Base-by-base conservation (phyloP, 2,329 filamentous ascomycete genomes). In the Talaromyces sp. region DNA sequence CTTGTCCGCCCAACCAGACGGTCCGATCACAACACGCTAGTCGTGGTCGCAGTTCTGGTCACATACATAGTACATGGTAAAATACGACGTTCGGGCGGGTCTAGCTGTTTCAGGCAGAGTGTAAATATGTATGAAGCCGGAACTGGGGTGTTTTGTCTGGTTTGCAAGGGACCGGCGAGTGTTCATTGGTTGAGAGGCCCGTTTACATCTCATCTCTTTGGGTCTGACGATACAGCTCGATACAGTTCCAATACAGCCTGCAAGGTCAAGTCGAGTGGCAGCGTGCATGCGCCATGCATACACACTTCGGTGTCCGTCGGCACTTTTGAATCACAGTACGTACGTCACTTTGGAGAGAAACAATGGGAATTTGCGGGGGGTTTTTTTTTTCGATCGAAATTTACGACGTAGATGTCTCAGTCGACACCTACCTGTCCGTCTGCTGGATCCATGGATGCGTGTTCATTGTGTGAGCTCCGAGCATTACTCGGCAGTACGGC, bases 131-230 rank as follows among this genome's bases (percentile, higher is more conserved):
- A 35, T 35, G 31, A 31, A 54, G 9, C 50, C 50, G 31, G 28
- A 54, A 54, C 50, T n/a, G n/a, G 50, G 50, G 50, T 37, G 50
- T 14, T 33, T 54, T 54, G 28, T 54, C 18, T 54, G 50, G 16
- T 35, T 54, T 11, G 48, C 48, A 52, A 52, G 48, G 50, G 50
- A 35, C 31, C 50, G 16, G n/a, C n/a, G n/a, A 3, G 7, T 14
- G 18, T 14, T 12, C 3, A 37, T 54, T 54, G 50, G 50, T n/a
- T 11, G 21, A 21, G 3, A 6, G 28, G 6, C 6, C n/a, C 3
- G 3, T 28, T 28, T 28, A 28, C 6, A 7, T 7, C 4, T 14
- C 1, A 16, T 7, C 5, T 7, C 31, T 37, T 54, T 54, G 3
- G 3, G 50, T 37, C 28, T 35, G 48, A 11, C 21, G n/a, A 35